Base-by-base conservation (phyloP, 805 yeast species). In the Hanseniaspora occidentalis region DNA sequence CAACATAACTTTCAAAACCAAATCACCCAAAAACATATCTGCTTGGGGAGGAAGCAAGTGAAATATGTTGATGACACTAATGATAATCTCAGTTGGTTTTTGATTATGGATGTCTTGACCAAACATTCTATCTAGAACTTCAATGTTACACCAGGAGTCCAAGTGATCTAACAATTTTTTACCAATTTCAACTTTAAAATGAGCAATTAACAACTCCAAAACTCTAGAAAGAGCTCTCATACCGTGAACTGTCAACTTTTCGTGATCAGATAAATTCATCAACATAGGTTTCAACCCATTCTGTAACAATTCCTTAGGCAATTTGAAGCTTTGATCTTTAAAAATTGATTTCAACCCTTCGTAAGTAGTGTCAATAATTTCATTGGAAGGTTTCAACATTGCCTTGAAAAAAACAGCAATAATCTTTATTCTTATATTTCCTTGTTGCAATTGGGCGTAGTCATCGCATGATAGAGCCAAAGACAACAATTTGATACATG, bases 181-280 rank as follows among this genome's bases (percentile, higher is more conserved):
- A 24, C 99, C 99, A 48, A 92, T 89, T 57, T 92, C 99, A 16
- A 94, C 96, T 56, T 94, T 82, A 68, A 92, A 92, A 53, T 92
- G 89, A 3, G 94, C 84, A 26, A 89, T 86, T 48, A 92, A 65
- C 18, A 94, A 65, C 53, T 89, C 96, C 33, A 92, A 66, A 24
- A 92, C 66, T 35, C 94, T 67, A 0, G 96, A 94, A 18, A 92
- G 66, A 0, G 97, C 96, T 53, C 89, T 95, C 16, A 92, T 65
- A 2, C 96, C 96, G 1, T 84, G 72, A 1, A 84, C 92, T 0
- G 95, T 84, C 37, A 92, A 65, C 43, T 89, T 80, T 58, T 85
- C 85, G 58, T 86, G 95, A 52, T 92, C 98, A 0, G 96, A 84
- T 23, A 92, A 65, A 50, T 89, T 89, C 88, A 89, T 84, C 46